These are phyloP conservation scores for Orbilia oligospora DNA, from an alignment of 2,329 filamentous ascomycete species.

Conservation along the genomic window DNA sequence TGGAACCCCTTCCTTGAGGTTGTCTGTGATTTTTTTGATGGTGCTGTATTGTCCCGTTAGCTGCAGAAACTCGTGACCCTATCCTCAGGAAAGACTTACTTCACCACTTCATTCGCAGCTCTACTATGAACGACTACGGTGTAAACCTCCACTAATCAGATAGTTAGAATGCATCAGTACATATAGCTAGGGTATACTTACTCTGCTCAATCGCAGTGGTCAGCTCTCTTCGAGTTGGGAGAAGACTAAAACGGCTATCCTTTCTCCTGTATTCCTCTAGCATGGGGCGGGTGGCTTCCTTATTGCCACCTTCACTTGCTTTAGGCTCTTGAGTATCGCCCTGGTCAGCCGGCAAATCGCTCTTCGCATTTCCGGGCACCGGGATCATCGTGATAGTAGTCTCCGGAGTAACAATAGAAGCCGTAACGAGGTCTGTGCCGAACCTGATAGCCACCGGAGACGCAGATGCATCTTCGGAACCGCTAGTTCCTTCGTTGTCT, in stretches of 20 bases:
- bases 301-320: slow-evolving; percentile 16
- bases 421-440: slow-evolving; percentile 48
- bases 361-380: slow-evolving; percentile 27
- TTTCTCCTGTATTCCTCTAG: slow-evolving; percentile 51
- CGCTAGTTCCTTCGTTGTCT: slow-evolving; percentile 59
- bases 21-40: slow-evolving; percentile 55
- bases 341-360: slow-evolving; percentile 4
- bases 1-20: slow-evolving; percentile 65
- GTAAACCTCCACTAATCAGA: slow-evolving; percentile 73
- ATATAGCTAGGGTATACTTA: slow-evolving; percentile 1
- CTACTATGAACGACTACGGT: slow-evolving; percentile 81
- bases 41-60: slow-evolving; percentile 24
- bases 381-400: slow-evolving; percentile 54
- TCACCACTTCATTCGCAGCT: slow-evolving; percentile 79
- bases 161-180: slow-evolving; percentile 5
- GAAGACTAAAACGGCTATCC: slow-evolving; percentile 45
- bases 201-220: slow-evolving; percentile 52
- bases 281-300: slow-evolving; percentile 44
- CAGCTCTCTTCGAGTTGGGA: slow-evolving; percentile 51
- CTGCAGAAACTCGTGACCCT: slow-evolving; percentile 39
- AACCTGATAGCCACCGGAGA: slow-evolving; percentile 50
- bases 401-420: slow-evolving; percentile 36
- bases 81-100: slow-evolving; percentile 70
- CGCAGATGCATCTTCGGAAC: slow-evolving; percentile 47
- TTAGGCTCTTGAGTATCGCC: slow-evolving; percentile 15